phyloP scores from a whole-genome alignment of 1,139 yeast genomes.

The Yamadazyma diddensiae region DNA sequence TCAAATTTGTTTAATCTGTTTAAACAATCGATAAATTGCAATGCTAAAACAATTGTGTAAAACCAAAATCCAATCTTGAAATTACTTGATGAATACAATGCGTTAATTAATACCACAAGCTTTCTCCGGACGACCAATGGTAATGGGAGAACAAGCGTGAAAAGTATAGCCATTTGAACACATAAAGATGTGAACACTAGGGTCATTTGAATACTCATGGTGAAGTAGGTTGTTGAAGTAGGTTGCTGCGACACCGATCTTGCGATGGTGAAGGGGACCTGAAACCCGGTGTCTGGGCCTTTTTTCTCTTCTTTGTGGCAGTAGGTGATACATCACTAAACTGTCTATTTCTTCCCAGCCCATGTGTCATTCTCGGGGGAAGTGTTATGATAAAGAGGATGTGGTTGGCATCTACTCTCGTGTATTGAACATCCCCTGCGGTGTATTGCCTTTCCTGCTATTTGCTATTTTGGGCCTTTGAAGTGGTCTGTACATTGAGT shows the following conservation, averaged over 20 bases:
- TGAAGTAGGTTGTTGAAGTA: slow-evolving; percentile 7
- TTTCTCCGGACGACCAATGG: slow-evolving; percentile 53
- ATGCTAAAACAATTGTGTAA: slow-evolving; percentile 40
- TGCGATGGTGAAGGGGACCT: too few species aligned
- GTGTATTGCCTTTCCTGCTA: too few species aligned
- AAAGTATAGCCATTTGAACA: slow-evolving; percentile 51
- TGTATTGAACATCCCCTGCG: too few species aligned
- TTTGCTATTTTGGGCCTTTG: too few species aligned
- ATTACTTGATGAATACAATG: slow-evolving; percentile 39
- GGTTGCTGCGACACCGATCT: background rate
- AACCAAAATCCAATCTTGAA: slow-evolving; percentile 50
- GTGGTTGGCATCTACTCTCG: too few species aligned
- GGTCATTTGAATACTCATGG: slow-evolving; percentile 47
- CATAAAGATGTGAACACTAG: slow-evolving; percentile 44
- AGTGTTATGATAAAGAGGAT: too few species aligned
- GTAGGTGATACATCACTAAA: too few species aligned
- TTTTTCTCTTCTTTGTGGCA: too few species aligned
- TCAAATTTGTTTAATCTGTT: slow-evolving; percentile 39
- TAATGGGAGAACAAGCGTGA: slow-evolving; percentile 58
- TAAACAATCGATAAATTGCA: slow-evolving; percentile 62
- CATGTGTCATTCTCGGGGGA: background rate
- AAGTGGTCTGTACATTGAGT: too few species aligned
- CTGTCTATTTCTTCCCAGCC: too few species aligned
- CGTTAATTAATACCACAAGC: slow-evolving; percentile 38
- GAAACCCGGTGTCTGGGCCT: too few species aligned